Evolutionary conservation across 306 rosid species (phyloP), one percentile per base, ranked within the genome.

Genomic region (Fragaria vesca): DNA sequence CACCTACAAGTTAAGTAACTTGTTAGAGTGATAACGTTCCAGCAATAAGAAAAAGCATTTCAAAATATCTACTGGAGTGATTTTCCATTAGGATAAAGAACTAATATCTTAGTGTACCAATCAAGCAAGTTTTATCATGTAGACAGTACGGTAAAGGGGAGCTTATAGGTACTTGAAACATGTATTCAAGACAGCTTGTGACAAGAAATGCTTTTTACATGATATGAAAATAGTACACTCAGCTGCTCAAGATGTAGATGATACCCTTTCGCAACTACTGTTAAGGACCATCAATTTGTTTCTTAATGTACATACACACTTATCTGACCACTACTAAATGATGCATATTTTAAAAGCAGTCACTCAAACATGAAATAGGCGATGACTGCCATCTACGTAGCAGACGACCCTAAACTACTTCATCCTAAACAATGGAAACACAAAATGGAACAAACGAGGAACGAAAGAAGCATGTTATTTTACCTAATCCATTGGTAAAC

Each of bases 401-500:
- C 26, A 51, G 5, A 1, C 24, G 54, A 66, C 80, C 50, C 40
- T 12, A 51, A 74, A 20, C 11, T 5, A 74, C 4, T 21, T 46
- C 16, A 74, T 32, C 75, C 2, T 4, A 71, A 32, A 30, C 34
- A 32, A 55, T 36, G 48, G 45, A 45, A 58, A 58, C 13, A 70
- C 17, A 46, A 46, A 28, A 26, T 20, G 15, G 38, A 58, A 63
- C 40, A 43, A 58, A 55, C 83, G 43, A 42, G 83, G 76, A 76
- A 11, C 18, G 32, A 30, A 18, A 75, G 3, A 75, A 24, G 75
- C 45, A 42, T 32, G 28, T 13, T 12, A 76, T 11, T 55, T 81
- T 91, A 96, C 99, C 99, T 79, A 69, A 83, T 72, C 82, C 55
- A 76, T 82, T 36, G 78, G 88, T 69, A 66, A 89, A 79, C 82